Evolutionary conservation across 805 yeast genomes (phyloP).

Genomic region (Lipomyces sp.): DNA sequence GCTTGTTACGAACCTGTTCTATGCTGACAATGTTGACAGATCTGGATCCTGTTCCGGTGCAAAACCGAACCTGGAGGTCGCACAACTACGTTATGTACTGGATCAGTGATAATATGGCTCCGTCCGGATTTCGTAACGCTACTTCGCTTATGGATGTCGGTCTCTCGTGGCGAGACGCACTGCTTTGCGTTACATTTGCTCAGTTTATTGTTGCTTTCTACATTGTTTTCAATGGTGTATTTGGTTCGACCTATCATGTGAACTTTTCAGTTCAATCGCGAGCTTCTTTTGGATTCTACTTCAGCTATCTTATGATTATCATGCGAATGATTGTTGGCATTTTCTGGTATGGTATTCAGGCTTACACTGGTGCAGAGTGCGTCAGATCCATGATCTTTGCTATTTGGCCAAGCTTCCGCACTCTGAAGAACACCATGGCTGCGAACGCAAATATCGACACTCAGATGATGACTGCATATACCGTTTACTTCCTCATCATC

Average conservation of each 20-base stretch:
- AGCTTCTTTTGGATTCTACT: slow-evolving; percentile 47
- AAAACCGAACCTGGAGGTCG: too few relatives aligned
- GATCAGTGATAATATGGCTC: slow-evolving; percentile 33
- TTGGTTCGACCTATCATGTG: slow-evolving; percentile 50
- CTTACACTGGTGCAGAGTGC: slow-evolving; percentile 72
- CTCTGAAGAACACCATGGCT: slow-evolving; percentile 41
- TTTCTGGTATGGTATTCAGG: slow-evolving; percentile 74
- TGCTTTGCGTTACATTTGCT: slow-evolving; percentile 45
- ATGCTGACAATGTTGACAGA: too few relatives aligned
- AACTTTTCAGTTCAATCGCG: slow-evolving; percentile 48
- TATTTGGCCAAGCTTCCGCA: slow-evolving; percentile 52
- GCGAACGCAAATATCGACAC: slow-evolving; percentile 11
- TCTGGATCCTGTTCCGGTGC: too few relatives aligned
- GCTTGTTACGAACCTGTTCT: too few relatives aligned
- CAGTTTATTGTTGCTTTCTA: slow-evolving; percentile 41
- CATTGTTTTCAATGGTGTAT: slow-evolving; percentile 46
- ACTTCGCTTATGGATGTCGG: slow-evolving; percentile 45
- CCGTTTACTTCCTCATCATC: slow-evolving; percentile 75
- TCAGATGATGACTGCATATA: slow-evolving; percentile 68
- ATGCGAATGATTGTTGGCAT: slow-evolving; percentile 62
- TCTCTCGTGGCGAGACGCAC: slow-evolving; percentile 43
- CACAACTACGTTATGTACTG: slow-evolving; percentile 34
- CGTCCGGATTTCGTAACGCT: slow-evolving; percentile 45
- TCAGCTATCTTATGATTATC: slow-evolving; percentile 43
- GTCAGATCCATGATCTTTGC: slow-evolving; percentile 71